phyloP scores from a whole-genome alignment of 2,329 filamentous ascomycete genomes.

The Monilinia polystroma region DNA sequence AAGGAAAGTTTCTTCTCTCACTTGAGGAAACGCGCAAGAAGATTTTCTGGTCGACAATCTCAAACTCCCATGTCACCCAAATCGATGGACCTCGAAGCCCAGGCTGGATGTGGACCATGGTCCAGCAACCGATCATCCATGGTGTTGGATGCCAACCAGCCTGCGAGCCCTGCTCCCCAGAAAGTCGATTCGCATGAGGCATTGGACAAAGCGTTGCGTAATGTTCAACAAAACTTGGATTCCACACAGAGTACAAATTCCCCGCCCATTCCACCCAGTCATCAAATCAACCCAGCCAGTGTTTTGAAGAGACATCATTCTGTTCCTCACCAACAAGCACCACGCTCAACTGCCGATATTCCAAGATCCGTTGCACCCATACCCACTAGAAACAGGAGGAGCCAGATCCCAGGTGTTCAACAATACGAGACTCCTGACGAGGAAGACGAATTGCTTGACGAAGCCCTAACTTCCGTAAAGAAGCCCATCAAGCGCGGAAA shows the following conservation, averaged over 20 bases:
- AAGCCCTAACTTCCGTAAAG: slow-evolving; percentile 76
- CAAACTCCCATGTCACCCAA: slow-evolving; percentile 76
- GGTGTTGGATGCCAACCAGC: slow-evolving; percentile 59
- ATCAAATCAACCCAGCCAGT: slow-evolving; percentile 51
- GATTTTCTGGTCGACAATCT: slow-evolving; percentile 82
- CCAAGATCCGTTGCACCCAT: slow-evolving; percentile 59
- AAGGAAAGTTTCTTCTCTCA: slow-evolving; percentile 99
- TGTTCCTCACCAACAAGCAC: slow-evolving; percentile 57
- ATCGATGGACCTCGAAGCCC: slow-evolving; percentile 87
- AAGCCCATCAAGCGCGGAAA: slow-evolving; percentile 64
- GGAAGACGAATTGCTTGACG: slow-evolving; percentile 92
- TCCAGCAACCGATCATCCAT: slow-evolving; percentile 82
- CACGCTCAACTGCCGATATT: slow-evolving; percentile 57
- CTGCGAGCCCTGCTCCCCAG: slow-evolving; percentile 47
- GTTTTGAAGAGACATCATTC: slow-evolving; percentile 65
- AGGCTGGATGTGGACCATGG: slow-evolving; percentile 88
- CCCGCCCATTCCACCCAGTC: slow-evolving; percentile 52
- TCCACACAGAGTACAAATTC: slow-evolving; percentile 39
- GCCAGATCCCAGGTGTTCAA: slow-evolving; percentile 71
- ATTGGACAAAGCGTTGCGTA: slow-evolving; percentile 57
- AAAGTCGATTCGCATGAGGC: slow-evolving; percentile 60
- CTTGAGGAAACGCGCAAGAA: slow-evolving; percentile 84
- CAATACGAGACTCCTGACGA: slow-evolving; percentile 95
- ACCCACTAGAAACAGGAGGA: slow-evolving; percentile 76
- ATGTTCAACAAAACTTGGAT: slow-evolving; percentile 53